Evolutionary conservation across 306 rosid genomes (phyloP), one percentile per base, ranked within the genome.

Genomic region (Morella rubra): DNA sequence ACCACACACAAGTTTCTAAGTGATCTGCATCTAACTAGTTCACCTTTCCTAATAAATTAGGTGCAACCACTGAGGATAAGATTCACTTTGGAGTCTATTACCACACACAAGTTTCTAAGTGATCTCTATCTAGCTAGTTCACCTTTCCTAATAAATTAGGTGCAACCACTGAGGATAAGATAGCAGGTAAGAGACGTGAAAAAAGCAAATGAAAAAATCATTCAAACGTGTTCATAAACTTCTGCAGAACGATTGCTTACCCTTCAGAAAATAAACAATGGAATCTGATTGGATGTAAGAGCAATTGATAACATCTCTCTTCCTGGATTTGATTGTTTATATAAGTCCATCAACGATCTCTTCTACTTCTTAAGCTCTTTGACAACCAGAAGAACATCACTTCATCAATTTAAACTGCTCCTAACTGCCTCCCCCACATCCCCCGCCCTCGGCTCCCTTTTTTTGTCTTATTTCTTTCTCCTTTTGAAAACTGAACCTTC

Each of bases 241-340:
- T 60, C 40, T 27, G 42, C 40, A 60, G 18, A 60, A 24, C 14
- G 13, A 60, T 60, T 60, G 12, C 14, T 27, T 20, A 58, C 40
- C 27, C 67, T 49, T 73, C 50, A 16, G 72, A 59, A 59, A 20
- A 73, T 7, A 64, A 61, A 44, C 32, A 20, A 69, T 22, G 71
- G 15, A 66, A 46, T 24, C 12, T 50, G 5, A 41, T 58, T 50
- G 66, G 76, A 49, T 52, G 19, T 37, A 56, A 44, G 22, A 45
- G 45, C 58, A 15, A 58, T 24, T 15, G 64, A 27, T 4, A 58
- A 44, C 52, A 64, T 41, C 50, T 58, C 19, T 73, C 65, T 66
- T 73, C 42, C 32, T 20, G 14, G 18, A 46, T 56, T 60, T 47
- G 27, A 41, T 66, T n/a, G 37, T 14, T 19, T 65, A 56, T 46